Base-by-base conservation (phyloP, 352 stramenopile species). In the Globisporangium cylindrosporum region DNA sequence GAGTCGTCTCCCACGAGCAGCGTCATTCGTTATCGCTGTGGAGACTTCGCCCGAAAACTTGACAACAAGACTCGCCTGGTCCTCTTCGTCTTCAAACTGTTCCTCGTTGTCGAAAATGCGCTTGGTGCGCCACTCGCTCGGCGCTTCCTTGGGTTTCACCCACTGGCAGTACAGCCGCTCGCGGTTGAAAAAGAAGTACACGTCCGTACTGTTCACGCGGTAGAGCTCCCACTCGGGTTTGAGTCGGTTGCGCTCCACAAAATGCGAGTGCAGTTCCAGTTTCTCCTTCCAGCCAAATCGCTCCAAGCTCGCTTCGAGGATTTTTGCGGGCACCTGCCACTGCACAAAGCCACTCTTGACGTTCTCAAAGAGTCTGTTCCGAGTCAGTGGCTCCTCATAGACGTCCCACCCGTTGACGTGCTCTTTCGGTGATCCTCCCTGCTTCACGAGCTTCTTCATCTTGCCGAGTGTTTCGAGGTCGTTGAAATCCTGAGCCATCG, bases 111-210 rank as follows among this genome's bases (percentile, higher is more conserved):
- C 63, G 27, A 90, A 89, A 25, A 90, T 79, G 41, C 82, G 79
- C 57, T 81, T 83, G 27, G 80, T 90, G 59, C 70, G 75, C 83
- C 84, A 93, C 59, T 74, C 75, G 1, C 55, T 64, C 8, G 76
- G 64, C 1, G 75, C 68, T 14, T 77, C 74, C 2, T 77, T 68
- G 15, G 78, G 78, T 32, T 76, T 80, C 14, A 86, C 41, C 86
- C 86, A 94, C 18, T 88, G 84, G 24, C 81, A 92, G 25, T 76
- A 62, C 7, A 78, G 70, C 8, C 70, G 77, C 49, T 76, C 69
- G 22, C 73, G 77, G 64, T 94, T 84, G 62, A 86, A 91, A 67
- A 92, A 94, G 66, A 94, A 92, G 69, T 90, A 90, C 34, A 88
- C 68, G 32, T 90, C 81, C 2, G 76, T 71, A 2, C 66, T 73